Evolutionary conservation across 2,329 filamentous ascomycete species (phyloP).

Genomic region (Erysiphe pulchra): DNA sequence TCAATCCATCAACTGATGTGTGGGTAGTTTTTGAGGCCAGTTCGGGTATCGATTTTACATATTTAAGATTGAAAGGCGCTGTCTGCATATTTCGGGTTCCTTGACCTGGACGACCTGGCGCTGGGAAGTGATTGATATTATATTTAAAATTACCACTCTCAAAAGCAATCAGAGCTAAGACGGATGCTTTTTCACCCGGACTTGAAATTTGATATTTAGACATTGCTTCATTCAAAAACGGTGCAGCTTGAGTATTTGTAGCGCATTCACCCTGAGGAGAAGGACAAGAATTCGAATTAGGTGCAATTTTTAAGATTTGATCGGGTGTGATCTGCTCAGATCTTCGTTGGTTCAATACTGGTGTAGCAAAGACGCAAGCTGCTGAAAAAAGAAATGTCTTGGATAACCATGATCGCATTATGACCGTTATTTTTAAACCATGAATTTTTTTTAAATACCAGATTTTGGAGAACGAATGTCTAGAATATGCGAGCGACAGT

Average conservation of each 20-base stretch:
- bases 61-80: slow-evolving; percentile 25
- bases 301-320: slow-evolving; percentile 18
- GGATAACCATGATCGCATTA: too few relatives aligned
- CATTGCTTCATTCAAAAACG: slow-evolving; percentile 25
- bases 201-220: slow-evolving; percentile 23
- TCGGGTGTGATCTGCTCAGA: background rate
- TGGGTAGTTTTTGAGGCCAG: slow-evolving; percentile 15
- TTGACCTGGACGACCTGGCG: slow-evolving; percentile 23
- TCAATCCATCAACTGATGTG: slow-evolving; percentile 10
- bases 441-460: too few relatives aligned
- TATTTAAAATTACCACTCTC: slow-evolving; percentile 36
- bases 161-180: slow-evolving; percentile 33
- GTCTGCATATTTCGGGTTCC: slow-evolving; percentile 41
- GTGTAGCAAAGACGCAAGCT: background rate
- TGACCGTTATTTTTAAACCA: too few relatives aligned
- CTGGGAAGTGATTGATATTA: slow-evolving; percentile 30
- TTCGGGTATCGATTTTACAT: slow-evolving; percentile 22
- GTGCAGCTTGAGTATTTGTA: slow-evolving; percentile 23
- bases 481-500: too few relatives aligned
- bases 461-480: too few relatives aligned
- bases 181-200: slow-evolving; percentile 28
- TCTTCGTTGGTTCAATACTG: background rate
- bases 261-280: slow-evolving; percentile 23
- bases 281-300: slow-evolving; percentile 21
- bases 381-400: too few relatives aligned